Percentiles rank a stretch among this genome's conserved stretches.
Conservation (phyloP, 2,329 filamentous ascomycete genomes). For the Aureobasidium vineae region DNA sequence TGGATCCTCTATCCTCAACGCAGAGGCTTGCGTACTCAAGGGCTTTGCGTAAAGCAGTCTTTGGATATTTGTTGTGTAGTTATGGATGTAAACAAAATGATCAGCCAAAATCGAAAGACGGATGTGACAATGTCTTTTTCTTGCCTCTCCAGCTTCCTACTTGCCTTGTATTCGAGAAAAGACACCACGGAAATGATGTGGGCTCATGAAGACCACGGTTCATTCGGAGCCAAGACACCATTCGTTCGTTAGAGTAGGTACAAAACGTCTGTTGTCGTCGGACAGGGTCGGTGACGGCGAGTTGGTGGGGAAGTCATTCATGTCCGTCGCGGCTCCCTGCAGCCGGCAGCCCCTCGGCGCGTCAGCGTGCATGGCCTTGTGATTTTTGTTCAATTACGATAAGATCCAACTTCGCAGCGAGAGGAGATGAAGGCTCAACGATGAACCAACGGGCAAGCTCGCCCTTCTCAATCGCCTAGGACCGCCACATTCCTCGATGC, state of each 20-base stretch:
- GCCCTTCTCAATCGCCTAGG: neutral
- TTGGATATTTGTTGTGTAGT: constrained; percentile 6
- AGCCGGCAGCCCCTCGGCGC: constrained; percentile 8
- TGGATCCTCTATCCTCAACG: constrained; percentile 93
- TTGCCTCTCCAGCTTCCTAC: neutral
- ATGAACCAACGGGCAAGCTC: neutral
- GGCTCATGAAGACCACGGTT: no score
- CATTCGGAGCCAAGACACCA: no score
- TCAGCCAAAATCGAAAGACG: neutral
- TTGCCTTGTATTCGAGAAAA: no score
- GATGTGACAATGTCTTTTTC: neutral
- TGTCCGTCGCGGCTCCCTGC: constrained; percentile 11
- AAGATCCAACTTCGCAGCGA: neutral
- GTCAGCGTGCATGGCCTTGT: constrained; percentile 17
- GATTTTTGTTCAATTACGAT: constrained; percentile 1
- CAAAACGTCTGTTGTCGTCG: no score
- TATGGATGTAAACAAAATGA: constrained; percentile 7
- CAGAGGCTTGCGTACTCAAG: constrained; percentile 87
- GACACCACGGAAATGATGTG: no score
- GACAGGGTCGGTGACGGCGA: neutral
- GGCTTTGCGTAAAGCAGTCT: constrained; percentile 46
- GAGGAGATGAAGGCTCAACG: neutral
- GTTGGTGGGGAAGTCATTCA: neutral
- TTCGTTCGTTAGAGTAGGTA: no score
- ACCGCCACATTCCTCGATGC: constrained; percentile 10